Base-by-base conservation (phyloP, 192 early-diverging fungal genomes). In the Coemansia sp. region DNA sequence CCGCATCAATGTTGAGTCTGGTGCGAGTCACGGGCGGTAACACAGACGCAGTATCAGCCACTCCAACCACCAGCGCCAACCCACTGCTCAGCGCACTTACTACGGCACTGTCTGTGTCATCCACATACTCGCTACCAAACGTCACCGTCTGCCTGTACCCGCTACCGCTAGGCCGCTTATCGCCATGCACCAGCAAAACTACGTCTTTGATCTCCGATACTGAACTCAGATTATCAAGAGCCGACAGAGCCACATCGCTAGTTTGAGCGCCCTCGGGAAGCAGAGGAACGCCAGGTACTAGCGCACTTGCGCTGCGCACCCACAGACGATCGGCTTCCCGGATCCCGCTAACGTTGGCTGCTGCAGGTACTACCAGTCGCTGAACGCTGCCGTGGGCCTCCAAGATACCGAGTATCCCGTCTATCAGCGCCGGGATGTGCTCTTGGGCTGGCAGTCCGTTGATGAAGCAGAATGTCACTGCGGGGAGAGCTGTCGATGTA, bases 111-210 rank as follows among this genome's bases (percentile, higher is more conserved):
- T 80, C 77, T 52, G 45, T 21, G 10, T 61, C 65, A 33, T 80
- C 77, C 4, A 42, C 72, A 64, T 63, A 72, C 18, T 71, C 77
- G 14, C 55, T 45, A 62, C 77, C 77, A 75, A 80, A 80, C 38
- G 48, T 47, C 28, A 68, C 62, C 8, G 39, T 59, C 66, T 75
- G 68, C 16, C 73, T 42, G 52, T 66, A 68, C 25, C 62, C 60
- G 69, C 77, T 80, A 16, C 72, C 72, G 18, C 53, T 58, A 1
- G 77, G 72, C 55, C 77, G 68, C 66, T 75, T 75, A 36, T 80
- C 77, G 14, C 58, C 62, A 21, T 69, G 65, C 14, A 80, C 38
- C 50, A 75, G 58, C 53, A 72, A 43, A 7, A 18, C 67, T 8
- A 57, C 53, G 1, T 67, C 57, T 26, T 39, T 47, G 41, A 80